A percentile compares a stretch with the other conserved stretches of the same genome.
Conservation (phyloP, 306 rosid genomes). For the Gleditsia sinensis region DNA sequence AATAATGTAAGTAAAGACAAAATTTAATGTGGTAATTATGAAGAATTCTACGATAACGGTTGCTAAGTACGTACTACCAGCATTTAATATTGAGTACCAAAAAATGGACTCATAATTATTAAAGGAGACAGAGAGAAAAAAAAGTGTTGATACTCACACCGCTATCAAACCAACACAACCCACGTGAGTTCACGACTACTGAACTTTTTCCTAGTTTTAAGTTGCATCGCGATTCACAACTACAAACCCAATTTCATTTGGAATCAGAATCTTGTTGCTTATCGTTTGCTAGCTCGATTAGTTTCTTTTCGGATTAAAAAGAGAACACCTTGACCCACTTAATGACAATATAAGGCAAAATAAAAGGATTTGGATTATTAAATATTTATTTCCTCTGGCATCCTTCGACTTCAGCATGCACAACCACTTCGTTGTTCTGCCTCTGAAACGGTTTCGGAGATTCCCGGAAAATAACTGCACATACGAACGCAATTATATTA, state of each 20-base stretch:
- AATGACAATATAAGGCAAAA: too few species aligned
- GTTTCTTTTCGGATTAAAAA: not conserved
- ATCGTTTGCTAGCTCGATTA: not conserved
- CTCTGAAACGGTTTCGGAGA: slow-evolving; percentile 75
- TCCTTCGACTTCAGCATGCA: slow-evolving; percentile 58
- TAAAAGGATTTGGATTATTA: not conserved
- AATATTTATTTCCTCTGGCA: not conserved
- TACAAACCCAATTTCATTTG: not conserved
- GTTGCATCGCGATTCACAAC: not conserved
- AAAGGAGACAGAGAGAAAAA: not conserved
- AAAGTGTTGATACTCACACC: not conserved
- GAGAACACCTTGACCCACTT: too few species aligned
- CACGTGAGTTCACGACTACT: not conserved
- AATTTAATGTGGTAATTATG: too few species aligned
- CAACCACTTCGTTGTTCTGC: slow-evolving; percentile 71
- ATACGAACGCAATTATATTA: not conserved
- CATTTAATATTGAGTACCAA: not conserved
- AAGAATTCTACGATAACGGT: too few species aligned
- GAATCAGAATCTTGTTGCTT: not conserved
- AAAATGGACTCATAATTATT: not conserved
- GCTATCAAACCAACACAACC: not conserved
- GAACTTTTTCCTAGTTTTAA: not conserved
- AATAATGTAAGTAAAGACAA: too few species aligned
- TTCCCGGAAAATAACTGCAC: slow-evolving; percentile 76
- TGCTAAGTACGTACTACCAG: too few species aligned